Percentiles rank a stretch among this genome's conserved stretches.
These are phyloP conservation scores for Dissophora globulifera DNA, from an alignment of 192 early-diverging fungal genomes.

Conservation along the genomic window DNA sequence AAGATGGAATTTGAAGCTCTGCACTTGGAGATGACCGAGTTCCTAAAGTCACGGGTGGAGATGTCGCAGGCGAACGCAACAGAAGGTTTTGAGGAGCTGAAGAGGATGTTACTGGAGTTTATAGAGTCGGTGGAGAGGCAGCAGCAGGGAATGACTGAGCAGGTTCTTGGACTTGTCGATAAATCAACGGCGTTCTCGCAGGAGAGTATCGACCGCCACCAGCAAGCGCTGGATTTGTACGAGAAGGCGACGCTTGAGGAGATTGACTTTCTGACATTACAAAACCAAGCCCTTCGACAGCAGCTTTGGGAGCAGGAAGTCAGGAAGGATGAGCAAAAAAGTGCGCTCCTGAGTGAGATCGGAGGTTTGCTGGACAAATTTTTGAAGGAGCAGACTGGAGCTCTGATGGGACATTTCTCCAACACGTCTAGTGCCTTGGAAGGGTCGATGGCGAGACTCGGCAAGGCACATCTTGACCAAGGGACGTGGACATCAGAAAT, in stretches of 20 bases:
- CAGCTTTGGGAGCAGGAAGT: slow-evolving; percentile 19
- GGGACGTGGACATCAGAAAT: slow-evolving; percentile 17
- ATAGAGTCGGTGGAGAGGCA: slow-evolving; percentile 12
- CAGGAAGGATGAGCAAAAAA: slow-evolving; percentile 6
- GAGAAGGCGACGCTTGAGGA: slow-evolving; percentile 23
- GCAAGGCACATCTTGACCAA: slow-evolving; percentile 15
- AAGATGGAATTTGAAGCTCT: slow-evolving; percentile 37
- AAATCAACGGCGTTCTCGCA: slow-evolving; percentile 24
- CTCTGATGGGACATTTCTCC: slow-evolving; percentile 26
- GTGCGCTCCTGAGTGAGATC: slow-evolving; percentile 16
- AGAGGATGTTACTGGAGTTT: slow-evolving; percentile 14
- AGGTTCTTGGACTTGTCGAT: slow-evolving; percentile 15
- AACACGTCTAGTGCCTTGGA: slow-evolving; percentile 7
- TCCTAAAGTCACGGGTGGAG: slow-evolving; percentile 30
- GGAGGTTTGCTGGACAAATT: slow-evolving; percentile 28
- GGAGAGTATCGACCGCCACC: slow-evolving; percentile 12
- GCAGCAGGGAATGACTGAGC: not conserved
- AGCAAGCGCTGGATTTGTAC: slow-evolving; percentile 14
- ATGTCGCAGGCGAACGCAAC: slow-evolving; percentile 13
- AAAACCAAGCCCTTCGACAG: slow-evolving; percentile 31
- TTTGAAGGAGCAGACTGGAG: slow-evolving; percentile 17
- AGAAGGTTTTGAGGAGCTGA: slow-evolving; percentile 30
- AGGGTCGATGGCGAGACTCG: slow-evolving; percentile 6
- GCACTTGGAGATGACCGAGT: slow-evolving; percentile 8
- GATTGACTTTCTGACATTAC: slow-evolving; percentile 19